These are phyloP conservation scores for Kingdonia uniflora DNA, from an alignment of 164 flowering plant genomes.

Conservation along the genomic window DNA sequence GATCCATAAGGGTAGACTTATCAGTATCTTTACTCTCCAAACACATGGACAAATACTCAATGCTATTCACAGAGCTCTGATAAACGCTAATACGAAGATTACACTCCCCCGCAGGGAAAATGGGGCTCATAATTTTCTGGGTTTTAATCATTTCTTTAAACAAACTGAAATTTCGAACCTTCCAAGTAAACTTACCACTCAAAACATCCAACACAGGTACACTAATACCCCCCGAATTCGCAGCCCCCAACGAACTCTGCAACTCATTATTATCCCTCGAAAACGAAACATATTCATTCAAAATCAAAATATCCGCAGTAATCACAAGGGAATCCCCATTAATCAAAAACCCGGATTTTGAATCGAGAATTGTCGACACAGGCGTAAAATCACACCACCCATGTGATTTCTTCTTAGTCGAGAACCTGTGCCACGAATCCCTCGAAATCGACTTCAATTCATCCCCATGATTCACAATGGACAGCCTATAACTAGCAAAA, in stretches of 20 bases:
- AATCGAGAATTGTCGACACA: constrained; percentile 47
- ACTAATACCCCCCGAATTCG: not conserved
- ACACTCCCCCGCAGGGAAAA: constrained; percentile 90
- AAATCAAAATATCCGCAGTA: constrained; percentile 72
- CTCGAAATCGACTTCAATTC: constrained; percentile 63
- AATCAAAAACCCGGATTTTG: constrained; percentile 48
- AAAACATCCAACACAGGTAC: constrained; percentile 47
- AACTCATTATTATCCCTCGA: constrained; percentile 44
- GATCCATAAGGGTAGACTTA: constrained; percentile 45
- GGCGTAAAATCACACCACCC: constrained; percentile 98
- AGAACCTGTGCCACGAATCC: constrained; percentile 91
- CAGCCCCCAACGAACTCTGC: constrained; percentile 8
- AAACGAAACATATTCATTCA: constrained; percentile 67
- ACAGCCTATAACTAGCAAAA: constrained; percentile 72
- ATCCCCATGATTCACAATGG: constrained; percentile 51
- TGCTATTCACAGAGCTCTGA: constrained; percentile 77
- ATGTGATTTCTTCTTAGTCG: constrained; percentile 86
- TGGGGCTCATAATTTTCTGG: constrained; percentile 95
- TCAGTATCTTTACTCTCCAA: constrained; percentile 96
- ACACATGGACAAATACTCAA: constrained; percentile 85
- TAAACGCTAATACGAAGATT: constrained; percentile 89
- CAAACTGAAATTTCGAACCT: constrained; percentile 80
- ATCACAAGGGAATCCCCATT: constrained; percentile 44
- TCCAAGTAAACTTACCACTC: constrained; percentile 94
- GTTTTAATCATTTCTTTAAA: constrained; percentile 95